Percentiles rank a stretch among this genome's conserved stretches.
phyloP scores from a whole-genome alignment of 305 asterid species.

The Solanum aculeatissimum region DNA sequence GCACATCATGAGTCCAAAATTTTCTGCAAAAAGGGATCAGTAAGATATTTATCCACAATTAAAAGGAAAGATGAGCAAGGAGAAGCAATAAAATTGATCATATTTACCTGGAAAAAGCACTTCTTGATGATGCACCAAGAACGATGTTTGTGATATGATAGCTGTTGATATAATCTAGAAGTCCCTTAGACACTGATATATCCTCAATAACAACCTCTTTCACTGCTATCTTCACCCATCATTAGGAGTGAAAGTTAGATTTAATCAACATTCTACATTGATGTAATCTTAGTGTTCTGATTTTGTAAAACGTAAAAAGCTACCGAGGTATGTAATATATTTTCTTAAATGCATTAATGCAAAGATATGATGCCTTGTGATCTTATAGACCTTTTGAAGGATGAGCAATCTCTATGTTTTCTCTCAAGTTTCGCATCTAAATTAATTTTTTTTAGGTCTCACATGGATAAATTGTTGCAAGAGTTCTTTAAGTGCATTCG shows the following conservation, averaged over 20 bases:
- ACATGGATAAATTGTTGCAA: neutral
- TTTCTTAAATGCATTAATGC: neutral
- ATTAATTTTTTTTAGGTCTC: neutral
- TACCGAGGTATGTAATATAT: neutral
- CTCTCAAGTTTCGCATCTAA: neutral
- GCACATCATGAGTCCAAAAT: slow-evolving; percentile 50
- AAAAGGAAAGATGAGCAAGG: neutral
- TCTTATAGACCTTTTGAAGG: neutral
- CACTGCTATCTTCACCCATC: slow-evolving; percentile 6
- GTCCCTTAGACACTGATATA: slow-evolving; percentile 33
- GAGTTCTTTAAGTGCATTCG: neutral
- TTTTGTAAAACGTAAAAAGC: neutral
- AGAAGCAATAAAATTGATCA: neutral
- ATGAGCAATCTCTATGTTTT: neutral
- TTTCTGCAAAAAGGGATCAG: slow-evolving; percentile 22
- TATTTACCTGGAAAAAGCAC: slow-evolving; percentile 32
- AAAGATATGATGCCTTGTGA: neutral
- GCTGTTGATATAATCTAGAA: slow-evolving; percentile 44
- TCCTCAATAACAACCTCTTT: slow-evolving; percentile 49
- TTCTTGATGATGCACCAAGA: slow-evolving; percentile 55
- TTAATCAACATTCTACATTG: neutral
- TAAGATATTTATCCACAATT: neutral
- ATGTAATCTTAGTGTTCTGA: neutral
- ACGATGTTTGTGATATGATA: slow-evolving; percentile 37
- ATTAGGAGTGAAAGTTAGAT: slow-evolving; percentile 13